phyloP scores from a whole-genome alignment of 805 yeast genomes.

The Phaffomyces thermotolerans region DNA sequence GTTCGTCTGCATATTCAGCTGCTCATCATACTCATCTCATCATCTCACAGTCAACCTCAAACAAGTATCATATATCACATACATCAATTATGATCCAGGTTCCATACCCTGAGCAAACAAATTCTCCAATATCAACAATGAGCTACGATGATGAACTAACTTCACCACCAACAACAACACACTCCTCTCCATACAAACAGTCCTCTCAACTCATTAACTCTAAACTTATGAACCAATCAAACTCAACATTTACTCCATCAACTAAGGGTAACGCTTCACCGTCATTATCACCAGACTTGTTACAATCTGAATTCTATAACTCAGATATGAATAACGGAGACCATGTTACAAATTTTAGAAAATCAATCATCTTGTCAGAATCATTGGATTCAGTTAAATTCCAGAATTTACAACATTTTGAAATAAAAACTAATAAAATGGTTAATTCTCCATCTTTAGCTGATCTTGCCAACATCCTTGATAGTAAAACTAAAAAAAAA shows the following conservation, averaged over 20 bases:
- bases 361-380: slow-evolving; percentile 19
- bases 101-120: not conserved
- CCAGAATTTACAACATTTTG: slow-evolving; percentile 3
- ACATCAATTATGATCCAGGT: slow-evolving; percentile 1
- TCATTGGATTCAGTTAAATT: slow-evolving; percentile 17
- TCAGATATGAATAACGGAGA: slow-evolving; percentile 9
- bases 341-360: slow-evolving; percentile 18
- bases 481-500: slow-evolving; percentile 25
- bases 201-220: not conserved
- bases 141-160: slow-evolving; percentile 9
- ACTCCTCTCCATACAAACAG: slow-evolving; percentile 12
- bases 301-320: slow-evolving; percentile 17
- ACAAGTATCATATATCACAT: too few relatives aligned
- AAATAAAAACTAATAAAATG: slow-evolving; percentile 22
- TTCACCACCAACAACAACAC: slow-evolving; percentile 13
- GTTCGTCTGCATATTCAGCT: too few relatives aligned
- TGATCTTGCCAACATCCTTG: slow-evolving; percentile 34
- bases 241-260: not conserved
- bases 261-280: slow-evolving; percentile 15
- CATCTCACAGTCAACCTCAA: too few relatives aligned
- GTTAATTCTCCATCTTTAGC: slow-evolving; percentile 37
- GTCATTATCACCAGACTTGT: slow-evolving; percentile 3
- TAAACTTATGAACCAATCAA: too few relatives aligned
- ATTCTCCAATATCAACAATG: slow-evolving; percentile 9
- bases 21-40: too few relatives aligned